These are phyloP conservation scores for Omphalotus guepiniiformis DNA, from an alignment of 768 basidiomycete genomes.

Conservation along the genomic window DNA sequence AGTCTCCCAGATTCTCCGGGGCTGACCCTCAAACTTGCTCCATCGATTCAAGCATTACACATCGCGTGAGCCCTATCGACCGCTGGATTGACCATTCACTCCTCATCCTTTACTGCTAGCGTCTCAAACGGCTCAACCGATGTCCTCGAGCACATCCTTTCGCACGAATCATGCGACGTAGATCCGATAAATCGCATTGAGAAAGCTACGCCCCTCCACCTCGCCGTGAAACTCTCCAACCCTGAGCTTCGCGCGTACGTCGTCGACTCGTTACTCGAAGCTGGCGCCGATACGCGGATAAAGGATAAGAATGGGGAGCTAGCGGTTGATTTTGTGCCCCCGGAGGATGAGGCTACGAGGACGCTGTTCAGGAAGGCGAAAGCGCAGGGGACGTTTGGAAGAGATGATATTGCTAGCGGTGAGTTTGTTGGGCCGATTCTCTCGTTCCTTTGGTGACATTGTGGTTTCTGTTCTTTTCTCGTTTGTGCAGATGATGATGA, in stretches of 20 bases:
- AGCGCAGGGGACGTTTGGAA: slow-evolving; percentile 42
- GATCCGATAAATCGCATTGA: slow-evolving; percentile 70
- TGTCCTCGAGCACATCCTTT: slow-evolving; percentile 70
- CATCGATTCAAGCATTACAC: slow-evolving; percentile 51
- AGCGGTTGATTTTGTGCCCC: slow-evolving; percentile 50
- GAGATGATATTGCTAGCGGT: slow-evolving; percentile 67
- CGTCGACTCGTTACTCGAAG: slow-evolving; percentile 67
- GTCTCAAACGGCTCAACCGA: slow-evolving; percentile 52
- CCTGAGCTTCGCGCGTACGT: slow-evolving; percentile 49
- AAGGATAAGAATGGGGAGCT: slow-evolving; percentile 66
- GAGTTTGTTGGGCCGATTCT: slow-evolving; percentile 18
- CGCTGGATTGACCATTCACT: not conserved
- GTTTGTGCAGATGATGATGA: no score
- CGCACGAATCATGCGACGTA: slow-evolving; percentile 74
- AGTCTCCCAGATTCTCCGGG: not conserved
- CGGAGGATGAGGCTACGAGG: slow-evolving; percentile 47
- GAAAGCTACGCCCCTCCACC: slow-evolving; percentile 73
- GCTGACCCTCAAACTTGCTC: slow-evolving; percentile 6
- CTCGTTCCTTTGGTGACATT: no score
- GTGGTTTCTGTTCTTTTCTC: no score
- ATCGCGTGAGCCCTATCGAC: slow-evolving; percentile 50
- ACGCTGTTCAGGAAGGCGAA: slow-evolving; percentile 50
- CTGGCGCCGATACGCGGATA: slow-evolving; percentile 77
- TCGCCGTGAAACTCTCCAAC: slow-evolving; percentile 58
- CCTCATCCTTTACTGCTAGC: slow-evolving; percentile 26